Percentiles rank a stretch among this genome's conserved stretches.
phyloP scores from a whole-genome alignment of 306 rosid species.

The Glycine latifolia region DNA sequence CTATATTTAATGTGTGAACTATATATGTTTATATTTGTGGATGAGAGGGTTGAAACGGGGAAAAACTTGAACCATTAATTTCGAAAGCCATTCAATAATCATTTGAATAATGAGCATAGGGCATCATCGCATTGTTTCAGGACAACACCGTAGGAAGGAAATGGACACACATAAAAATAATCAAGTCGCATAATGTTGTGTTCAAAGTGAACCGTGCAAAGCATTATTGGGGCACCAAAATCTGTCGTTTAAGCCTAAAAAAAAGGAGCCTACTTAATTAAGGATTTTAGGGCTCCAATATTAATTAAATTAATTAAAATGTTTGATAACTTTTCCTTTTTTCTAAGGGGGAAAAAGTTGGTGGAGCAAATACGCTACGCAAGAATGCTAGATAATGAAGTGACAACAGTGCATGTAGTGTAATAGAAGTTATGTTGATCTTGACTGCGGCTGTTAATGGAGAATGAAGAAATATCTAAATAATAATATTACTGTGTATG shows the following conservation, averaged over 20 bases:
- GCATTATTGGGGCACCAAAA: constrained; percentile 24
- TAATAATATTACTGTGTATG: neutral
- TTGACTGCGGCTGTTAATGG: constrained; percentile 33
- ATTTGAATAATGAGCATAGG: neutral
- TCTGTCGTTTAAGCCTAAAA: neutral
- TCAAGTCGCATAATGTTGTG: neutral
- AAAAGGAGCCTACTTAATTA: neutral
- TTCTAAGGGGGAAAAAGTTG: neutral
- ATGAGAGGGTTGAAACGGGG: neutral
- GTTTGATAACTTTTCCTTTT: neutral
- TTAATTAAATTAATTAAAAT: neutral
- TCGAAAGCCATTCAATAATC: neutral
- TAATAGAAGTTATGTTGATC: constrained; percentile 44
- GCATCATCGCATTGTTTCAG: neutral
- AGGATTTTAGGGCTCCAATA: neutral
- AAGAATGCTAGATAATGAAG: constrained; percentile 1
- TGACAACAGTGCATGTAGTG: neutral
- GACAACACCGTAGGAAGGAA: neutral
- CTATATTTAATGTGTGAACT: neutral
- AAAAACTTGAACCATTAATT: constrained; percentile 17
- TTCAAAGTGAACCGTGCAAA: constrained; percentile 28
- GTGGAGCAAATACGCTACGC: constrained; percentile 13
- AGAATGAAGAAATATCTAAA: constrained; percentile 11
- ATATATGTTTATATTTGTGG: neutral
- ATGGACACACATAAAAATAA: constrained; percentile 1